Base-by-base conservation (phyloP, 225 moss, liverwort and hornwort genomes). In the Sphagnum tenellum region DNA sequence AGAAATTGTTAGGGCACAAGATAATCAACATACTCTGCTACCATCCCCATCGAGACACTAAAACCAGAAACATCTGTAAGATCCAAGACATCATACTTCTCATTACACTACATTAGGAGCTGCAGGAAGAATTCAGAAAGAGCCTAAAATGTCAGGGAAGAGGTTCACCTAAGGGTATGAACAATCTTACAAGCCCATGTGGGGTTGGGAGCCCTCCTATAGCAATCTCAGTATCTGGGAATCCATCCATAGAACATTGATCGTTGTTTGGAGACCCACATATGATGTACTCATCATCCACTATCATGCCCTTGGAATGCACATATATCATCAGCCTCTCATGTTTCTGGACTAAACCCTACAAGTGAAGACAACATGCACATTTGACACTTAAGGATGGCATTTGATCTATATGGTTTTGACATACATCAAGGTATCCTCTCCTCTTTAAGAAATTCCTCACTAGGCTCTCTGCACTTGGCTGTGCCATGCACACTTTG, bases 201-300 rank as follows among this genome's bases (percentile, higher is more conserved):
- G 73, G 45, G 88, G 90, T 74, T 94, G 94, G 60, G 81, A 94
- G 6, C 76, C 85, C 70, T 29, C 94, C 94, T 79, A 90, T 85
- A 3, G 94, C 90, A 72, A 94, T 90, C 73, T 94, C 94, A 6
- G 88, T 94, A 69, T 94, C 94, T 55, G 90, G 79, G 64, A 88
- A 90, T 54, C 94, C 94, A 67, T 90, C 90, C 86, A 90, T 90
- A 46, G 94, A 90, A 55, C 94, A 75, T 76, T 90, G 90, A 66
- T 94, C 90, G 73, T 90, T 94, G 73, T 94, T 94, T 66, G 90
- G 90, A 45, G 90, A 94, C 69, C 94, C 94, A 53, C 88, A 67
- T 12, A 94, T 87, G 12, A 94, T 69, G 65, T 84, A 90, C 63
- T 94, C 89, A 64, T 94, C 94, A 72, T 90, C 94, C 44, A 90